Conservation (phyloP, 2,329 filamentous ascomycete genomes). For the Setomelanomma holmii region DNA sequence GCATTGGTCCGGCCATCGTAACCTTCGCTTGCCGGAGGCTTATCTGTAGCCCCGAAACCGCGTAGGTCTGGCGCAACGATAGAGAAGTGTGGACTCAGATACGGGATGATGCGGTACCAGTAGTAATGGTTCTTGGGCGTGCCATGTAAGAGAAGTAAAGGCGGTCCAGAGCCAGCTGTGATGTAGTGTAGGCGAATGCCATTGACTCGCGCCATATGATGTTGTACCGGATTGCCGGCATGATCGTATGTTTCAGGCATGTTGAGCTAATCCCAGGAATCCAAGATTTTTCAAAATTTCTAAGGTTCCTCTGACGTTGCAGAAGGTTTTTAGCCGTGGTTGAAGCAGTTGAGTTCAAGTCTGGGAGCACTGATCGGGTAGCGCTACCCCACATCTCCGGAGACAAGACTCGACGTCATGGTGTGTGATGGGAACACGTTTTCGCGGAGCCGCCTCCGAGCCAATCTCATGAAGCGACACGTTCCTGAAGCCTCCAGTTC, state of each 20-base stretch:
- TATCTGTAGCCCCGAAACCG: constrained; percentile 51
- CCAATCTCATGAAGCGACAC: background rate
- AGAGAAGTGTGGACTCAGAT: constrained; percentile 46
- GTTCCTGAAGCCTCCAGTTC: too few relatives aligned
- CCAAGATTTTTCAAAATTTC: too few relatives aligned
- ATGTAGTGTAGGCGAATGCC: constrained; percentile 31
- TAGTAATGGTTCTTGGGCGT: constrained; percentile 38
- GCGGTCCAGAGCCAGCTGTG: constrained; percentile 24
- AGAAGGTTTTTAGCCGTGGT: background rate
- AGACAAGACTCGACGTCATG: background rate
- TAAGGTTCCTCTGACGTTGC: background rate
- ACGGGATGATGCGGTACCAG: constrained; percentile 47
- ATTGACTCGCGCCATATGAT: constrained; percentile 29
- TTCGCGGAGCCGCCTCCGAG: background rate
- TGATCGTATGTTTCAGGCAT: constrained; percentile 31
- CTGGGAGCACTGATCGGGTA: too few relatives aligned
- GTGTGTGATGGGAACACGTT: background rate
- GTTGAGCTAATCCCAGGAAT: background rate
- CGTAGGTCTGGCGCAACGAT: constrained; percentile 48
- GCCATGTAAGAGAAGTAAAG: constrained; percentile 28
- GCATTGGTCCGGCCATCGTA: constrained; percentile 49
- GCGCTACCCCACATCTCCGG: background rate
- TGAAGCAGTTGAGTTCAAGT: background rate
- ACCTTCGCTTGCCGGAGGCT: constrained; percentile 45
- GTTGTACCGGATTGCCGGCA: constrained; percentile 16